phyloP scores from a whole-genome alignment of 805 yeast genomes.

The Lachancea meyersii region DNA sequence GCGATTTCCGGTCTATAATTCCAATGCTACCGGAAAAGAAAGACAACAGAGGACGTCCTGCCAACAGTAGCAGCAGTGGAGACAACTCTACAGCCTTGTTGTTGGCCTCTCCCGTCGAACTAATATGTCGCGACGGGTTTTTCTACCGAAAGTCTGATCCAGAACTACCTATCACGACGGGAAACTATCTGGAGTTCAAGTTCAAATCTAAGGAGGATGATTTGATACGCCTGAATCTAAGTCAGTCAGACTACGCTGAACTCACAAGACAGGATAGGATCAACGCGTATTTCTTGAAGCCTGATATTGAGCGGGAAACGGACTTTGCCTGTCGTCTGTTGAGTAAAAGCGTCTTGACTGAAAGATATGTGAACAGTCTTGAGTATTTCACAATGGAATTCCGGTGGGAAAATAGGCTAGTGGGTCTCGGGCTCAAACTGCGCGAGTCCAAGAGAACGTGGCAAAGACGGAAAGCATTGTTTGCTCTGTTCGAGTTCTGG shows the following conservation, averaged over 20 bases:
- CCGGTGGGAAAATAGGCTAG: conserved; percentile 33
- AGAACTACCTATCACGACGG: conserved; percentile 28
- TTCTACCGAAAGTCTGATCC: conserved; percentile 27
- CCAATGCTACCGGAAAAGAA: conserved; percentile 13
- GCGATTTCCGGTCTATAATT: conserved; percentile 8
- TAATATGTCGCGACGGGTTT: conserved; percentile 29
- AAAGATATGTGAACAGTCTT: conserved; percentile 31
- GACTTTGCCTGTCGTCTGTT: conserved; percentile 24
- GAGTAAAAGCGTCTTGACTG: conserved; percentile 28
- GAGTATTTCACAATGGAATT: conserved; percentile 34
- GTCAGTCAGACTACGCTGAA: conserved; percentile 18
- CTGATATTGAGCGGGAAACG: conserved; percentile 27
- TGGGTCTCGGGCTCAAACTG: conserved; percentile 28
- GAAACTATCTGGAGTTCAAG: conserved; percentile 28
- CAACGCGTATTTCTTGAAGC: conserved; percentile 28
- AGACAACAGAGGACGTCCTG: conserved; percentile 12
- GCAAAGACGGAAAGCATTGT: conserved; percentile 34
- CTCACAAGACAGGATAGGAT: conserved; percentile 24
- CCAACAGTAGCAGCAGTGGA: conserved; percentile 10
- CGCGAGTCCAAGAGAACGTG: conserved; percentile 34
- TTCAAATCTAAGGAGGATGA: conserved; percentile 30
- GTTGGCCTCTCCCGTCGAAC: conserved; percentile 28
- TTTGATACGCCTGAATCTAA: conserved; percentile 17
- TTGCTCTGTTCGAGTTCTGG: conserved; percentile 34
- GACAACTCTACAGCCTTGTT: conserved; percentile 16